These are phyloP conservation scores for Sporothrix phasma DNA, from an alignment of 2,329 filamentous ascomycete genomes.

Conservation along the genomic window DNA sequence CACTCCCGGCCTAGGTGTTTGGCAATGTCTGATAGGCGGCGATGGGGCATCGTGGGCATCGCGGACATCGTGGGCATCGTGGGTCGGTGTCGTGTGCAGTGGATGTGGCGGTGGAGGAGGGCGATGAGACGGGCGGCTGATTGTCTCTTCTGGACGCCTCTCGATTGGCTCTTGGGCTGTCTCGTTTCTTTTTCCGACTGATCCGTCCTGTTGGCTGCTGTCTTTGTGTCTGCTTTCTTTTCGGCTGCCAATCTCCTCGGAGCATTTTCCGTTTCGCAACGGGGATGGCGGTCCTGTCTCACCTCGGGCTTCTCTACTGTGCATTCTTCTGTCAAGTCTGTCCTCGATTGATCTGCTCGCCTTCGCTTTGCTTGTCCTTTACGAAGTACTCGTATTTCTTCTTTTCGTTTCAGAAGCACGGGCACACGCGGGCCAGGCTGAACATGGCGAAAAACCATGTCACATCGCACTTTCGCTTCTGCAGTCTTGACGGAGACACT, in stretches of 20 bases:
- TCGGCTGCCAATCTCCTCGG: neutral
- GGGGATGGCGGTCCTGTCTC: neutral
- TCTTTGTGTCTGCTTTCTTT: neutral
- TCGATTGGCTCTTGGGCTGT: neutral
- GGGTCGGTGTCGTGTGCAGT: neutral
- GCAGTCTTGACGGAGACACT: neutral
- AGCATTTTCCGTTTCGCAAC: neutral
- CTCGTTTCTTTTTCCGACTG: neutral
- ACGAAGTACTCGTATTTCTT: neutral
- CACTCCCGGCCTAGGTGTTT: constrained; percentile 5
- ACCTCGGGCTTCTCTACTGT: neutral
- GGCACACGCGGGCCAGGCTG: neutral
- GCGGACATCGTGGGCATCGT: neutral
- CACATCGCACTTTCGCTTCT: constrained; percentile 10
- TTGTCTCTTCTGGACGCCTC: neutral
- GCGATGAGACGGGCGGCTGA: neutral
- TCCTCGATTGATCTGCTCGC: neutral
- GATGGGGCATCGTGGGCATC: neutral
- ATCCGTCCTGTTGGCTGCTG: neutral
- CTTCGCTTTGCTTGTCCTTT: neutral
- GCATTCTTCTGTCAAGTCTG: neutral
- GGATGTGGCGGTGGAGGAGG: neutral
- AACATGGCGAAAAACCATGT: neutral
- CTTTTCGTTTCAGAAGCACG: neutral
- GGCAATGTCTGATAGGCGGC: constrained; percentile 1